Conservation (phyloP, 805 yeast species). For the Candida easanensis region DNA sequence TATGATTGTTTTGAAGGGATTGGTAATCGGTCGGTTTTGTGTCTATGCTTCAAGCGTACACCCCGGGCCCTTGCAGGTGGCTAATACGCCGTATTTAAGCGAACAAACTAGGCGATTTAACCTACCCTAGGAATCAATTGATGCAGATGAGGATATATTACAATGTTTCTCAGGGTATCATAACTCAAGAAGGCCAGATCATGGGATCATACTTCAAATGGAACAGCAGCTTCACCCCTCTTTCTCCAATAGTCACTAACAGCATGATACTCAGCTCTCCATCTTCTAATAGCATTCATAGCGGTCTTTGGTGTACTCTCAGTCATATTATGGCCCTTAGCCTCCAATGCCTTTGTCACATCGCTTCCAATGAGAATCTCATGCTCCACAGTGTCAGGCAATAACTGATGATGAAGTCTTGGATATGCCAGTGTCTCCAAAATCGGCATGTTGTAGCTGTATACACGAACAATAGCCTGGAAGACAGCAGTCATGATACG, state of each 20-base stretch:
- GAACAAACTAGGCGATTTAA: too few species aligned
- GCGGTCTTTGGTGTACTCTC: slow-evolving; percentile 48
- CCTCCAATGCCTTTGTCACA: slow-evolving; percentile 33
- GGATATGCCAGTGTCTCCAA: slow-evolving; percentile 76
- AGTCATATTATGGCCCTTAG: slow-evolving; percentile 49
- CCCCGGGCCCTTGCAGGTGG: too few species aligned
- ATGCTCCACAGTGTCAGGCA: slow-evolving; percentile 65
- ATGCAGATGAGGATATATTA: too few species aligned
- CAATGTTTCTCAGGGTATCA: too few species aligned
- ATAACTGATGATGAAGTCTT: slow-evolving; percentile 82
- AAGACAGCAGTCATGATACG: slow-evolving; percentile 79
- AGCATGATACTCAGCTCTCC: slow-evolving; percentile 49
- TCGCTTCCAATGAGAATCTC: slow-evolving; percentile 53
- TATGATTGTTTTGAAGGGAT: too few species aligned
- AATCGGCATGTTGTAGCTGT: slow-evolving; percentile 55
- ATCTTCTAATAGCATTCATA: slow-evolving; percentile 51
- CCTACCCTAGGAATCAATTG: too few species aligned
- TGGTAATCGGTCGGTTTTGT: too few species aligned
- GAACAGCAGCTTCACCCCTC: slow-evolving; percentile 62
- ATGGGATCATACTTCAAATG: too few species aligned
- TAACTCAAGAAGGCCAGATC: too few species aligned
- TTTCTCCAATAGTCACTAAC: slow-evolving; percentile 93
- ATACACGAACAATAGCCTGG: slow-evolving; percentile 70
- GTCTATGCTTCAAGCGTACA: too few species aligned
- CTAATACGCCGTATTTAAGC: too few species aligned